A percentile compares a stretch with the other conserved stretches of the same genome.
phyloP scores from a whole-genome alignment of 2,329 filamentous ascomycete species.

The Alternaria hordeiaustralica region DNA sequence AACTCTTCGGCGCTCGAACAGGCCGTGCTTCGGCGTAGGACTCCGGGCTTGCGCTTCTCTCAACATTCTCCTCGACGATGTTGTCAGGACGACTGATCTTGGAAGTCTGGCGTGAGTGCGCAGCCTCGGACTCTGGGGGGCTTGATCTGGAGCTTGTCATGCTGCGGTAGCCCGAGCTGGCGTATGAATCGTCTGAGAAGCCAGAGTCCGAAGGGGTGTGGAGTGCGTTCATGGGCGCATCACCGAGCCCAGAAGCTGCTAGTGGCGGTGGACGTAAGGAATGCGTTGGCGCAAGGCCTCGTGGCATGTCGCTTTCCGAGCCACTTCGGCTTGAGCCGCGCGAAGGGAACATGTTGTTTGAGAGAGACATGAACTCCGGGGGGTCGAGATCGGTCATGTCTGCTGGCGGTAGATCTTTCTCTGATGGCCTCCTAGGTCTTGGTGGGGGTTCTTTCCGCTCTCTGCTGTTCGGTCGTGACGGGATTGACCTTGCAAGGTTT shows the following conservation, averaged over 20 bases:
- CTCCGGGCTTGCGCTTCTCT: conserved; percentile 40
- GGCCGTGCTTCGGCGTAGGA: conserved; percentile 30
- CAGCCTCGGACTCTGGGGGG: conserved; percentile 45
- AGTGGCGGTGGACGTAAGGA: conserved; percentile 33
- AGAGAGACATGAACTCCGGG: conserved; percentile 23
- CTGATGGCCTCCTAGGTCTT: conserved; percentile 35
- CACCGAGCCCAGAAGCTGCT: conserved; percentile 23
- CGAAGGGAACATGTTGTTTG: conserved; percentile 30
- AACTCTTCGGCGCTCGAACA: conserved; percentile 26
- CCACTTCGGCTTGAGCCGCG: conserved; percentile 33
- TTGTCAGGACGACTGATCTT: conserved; percentile 34
- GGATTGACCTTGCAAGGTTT: conserved; percentile 23
- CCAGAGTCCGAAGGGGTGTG: conserved; percentile 51
- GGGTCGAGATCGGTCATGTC: conserved; percentile 29
- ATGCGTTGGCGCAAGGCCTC: conserved; percentile 6
- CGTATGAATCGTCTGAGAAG: conserved; percentile 48
- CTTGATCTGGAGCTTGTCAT: conserved; percentile 48
- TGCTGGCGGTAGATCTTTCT: conserved; percentile 28
- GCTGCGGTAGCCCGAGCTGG: conserved; percentile 44
- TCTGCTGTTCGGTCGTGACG: conserved; percentile 30
- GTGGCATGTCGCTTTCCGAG: conserved; percentile 15
- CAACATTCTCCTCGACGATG: conserved; percentile 29
- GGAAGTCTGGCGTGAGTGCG: conserved; percentile 42
- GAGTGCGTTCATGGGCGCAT: conserved; percentile 35
- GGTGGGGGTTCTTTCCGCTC: conserved; percentile 28